Base-by-base conservation (phyloP, 148 eudicot species). In the Amaranthus hypochondriacus region DNA sequence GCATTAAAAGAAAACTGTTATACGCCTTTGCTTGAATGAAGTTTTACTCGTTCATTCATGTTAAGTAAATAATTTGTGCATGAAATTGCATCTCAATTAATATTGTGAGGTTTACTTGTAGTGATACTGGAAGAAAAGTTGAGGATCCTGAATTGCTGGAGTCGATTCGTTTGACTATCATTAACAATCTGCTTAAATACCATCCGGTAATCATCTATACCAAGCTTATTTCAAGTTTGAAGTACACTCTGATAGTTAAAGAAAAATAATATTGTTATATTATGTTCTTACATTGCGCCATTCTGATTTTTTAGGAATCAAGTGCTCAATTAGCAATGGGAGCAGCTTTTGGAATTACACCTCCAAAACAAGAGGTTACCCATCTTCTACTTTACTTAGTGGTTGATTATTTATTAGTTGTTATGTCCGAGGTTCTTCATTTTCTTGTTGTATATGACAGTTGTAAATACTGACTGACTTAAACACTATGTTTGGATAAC, bases 131-230 rank as follows among this genome's bases (percentile, higher is more conserved):
- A 66, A 84, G 98, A 82, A 94, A 94, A 80, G 90, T 94, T 72
- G 96, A 89, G 14, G 97, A 91, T 62, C 97, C 98, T 2, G 98
- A 94, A 85, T 70, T 88, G 84, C 86, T 94, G 55, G 97, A 94
- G 86, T 84, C 92, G 42, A 94, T 94, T 83, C 98, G 98, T 61
- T 83, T 94, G 90, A 94, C 98, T 72, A 87, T 94, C 72, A 91
- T 94, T 48, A 94, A 89, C 89, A 91, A 94, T 81, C 71, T 94
- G 70, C 90, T 94, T 18, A 76, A 91, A 78, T 94, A 87, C 84
- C 98, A 94, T 73, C 98, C 98, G 86, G 98, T 93, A 88, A 72
- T 50, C 8, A 61, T 70, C 67, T 21, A 9, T 18, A 6, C 13
- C 57, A 42, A 63, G 28, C 48, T 57, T n/a, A 12, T 57, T 10